phyloP scores from a whole-genome alignment of 306 rosid species.

The Prunus davidiana region DNA sequence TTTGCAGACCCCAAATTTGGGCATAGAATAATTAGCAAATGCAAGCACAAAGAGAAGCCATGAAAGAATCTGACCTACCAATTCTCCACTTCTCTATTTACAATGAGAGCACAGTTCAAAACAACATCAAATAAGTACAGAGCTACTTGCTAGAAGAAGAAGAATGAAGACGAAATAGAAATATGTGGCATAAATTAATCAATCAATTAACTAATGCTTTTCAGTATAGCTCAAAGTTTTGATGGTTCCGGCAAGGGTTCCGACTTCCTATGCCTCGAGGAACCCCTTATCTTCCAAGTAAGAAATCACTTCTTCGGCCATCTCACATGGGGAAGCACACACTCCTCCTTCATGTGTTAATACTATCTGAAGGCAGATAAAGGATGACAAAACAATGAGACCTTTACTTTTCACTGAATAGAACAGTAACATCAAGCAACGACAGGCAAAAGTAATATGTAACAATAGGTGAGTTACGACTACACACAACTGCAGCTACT shows the following conservation, averaged over 20 bases:
- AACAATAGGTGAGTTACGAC: neutral
- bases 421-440: neutral
- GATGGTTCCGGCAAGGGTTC: neutral
- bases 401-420: neutral
- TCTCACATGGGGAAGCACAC: constrained; percentile 52
- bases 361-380: constrained; percentile 41
- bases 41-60: neutral
- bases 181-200: neutral
- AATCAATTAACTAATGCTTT: neutral
- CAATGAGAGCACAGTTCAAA: neutral
- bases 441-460: neutral
- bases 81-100: neutral
- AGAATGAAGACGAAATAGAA: too few relatives aligned
- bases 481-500: neutral
- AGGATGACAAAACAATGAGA: neutral
- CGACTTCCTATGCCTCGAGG: constrained; percentile 37
- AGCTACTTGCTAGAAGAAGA: neutral
- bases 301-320: constrained; percentile 59
- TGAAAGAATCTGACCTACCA: neutral
- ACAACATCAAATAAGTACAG: neutral
- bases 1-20: too few relatives aligned
- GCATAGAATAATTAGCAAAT: neutral
- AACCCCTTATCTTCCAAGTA: constrained; percentile 59
- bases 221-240: neutral
- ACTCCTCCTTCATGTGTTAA: constrained; percentile 38